A percentile compares a stretch with the other conserved stretches of the same genome.
Conservation (phyloP, 352 stramenopile species). For the Phytopythium vexans region DNA sequence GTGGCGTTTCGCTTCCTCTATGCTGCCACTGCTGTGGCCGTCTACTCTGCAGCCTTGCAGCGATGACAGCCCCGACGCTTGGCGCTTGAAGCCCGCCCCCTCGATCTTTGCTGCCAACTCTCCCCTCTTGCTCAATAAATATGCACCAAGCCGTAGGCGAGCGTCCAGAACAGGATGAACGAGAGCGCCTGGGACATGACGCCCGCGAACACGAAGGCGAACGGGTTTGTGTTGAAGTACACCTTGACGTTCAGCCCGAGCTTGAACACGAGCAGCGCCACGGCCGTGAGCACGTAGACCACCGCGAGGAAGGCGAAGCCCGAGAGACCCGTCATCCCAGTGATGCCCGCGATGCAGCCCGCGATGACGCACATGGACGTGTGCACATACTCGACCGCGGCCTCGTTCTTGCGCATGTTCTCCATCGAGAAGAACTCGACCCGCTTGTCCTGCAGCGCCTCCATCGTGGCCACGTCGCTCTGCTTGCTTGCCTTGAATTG, state of each 20-base stretch:
- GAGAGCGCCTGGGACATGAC: conserved; percentile 76
- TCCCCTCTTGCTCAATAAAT: conserved; percentile 72
- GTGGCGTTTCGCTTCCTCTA: too few species aligned
- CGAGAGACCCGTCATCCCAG: conserved; percentile 66
- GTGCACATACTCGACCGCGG: conserved; percentile 73
- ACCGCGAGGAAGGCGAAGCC: conserved; percentile 72
- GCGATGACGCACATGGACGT: conserved; percentile 83
- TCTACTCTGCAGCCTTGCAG: too few species aligned
- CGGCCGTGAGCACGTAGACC: conserved; percentile 64
- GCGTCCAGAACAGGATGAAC: conserved; percentile 89
- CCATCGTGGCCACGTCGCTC: conserved; percentile 27
- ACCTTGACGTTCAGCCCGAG: conserved; percentile 67
- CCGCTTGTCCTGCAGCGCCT: conserved; percentile 64
- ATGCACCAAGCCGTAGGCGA: conserved; percentile 86
- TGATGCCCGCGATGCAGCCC: conserved; percentile 78
- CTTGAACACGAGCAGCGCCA: conserved; percentile 69
- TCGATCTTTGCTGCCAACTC: background rate
- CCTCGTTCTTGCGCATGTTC: conserved; percentile 82
- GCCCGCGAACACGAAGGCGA: conserved; percentile 68
- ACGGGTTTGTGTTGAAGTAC: conserved; percentile 77
- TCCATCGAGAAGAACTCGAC: conserved; percentile 88
- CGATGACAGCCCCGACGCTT: too few species aligned
- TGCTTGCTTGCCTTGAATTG: background rate
- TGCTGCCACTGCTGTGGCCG: too few species aligned
- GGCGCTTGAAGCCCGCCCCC: background rate